These are phyloP conservation scores for Chrysoporthe austroafricana DNA, from an alignment of 2,329 filamentous ascomycete species.

Conservation along the genomic window DNA sequence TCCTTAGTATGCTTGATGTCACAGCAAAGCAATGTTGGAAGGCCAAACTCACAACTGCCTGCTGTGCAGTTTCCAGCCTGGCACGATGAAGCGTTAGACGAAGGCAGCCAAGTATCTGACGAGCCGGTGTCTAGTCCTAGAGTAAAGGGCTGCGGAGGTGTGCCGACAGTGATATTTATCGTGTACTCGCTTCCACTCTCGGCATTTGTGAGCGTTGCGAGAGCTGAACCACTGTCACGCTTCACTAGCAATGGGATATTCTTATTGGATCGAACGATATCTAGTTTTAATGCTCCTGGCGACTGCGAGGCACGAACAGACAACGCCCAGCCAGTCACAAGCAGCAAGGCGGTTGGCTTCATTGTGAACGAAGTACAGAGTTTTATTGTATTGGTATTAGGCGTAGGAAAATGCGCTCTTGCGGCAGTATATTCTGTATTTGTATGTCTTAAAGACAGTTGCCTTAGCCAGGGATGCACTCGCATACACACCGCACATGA, in stretches of 20 bases:
- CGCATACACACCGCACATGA: too few relatives aligned
- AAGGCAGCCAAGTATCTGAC: constrained; percentile 66
- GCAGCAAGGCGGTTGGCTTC: background rate
- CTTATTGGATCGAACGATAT: background rate
- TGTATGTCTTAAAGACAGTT: too few relatives aligned
- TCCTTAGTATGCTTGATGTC: constrained; percentile 5
- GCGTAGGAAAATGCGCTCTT: too few relatives aligned
- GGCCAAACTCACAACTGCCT: constrained; percentile 49
- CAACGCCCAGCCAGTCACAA: background rate
- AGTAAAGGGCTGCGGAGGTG: constrained; percentile 57
- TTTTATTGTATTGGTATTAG: background rate
- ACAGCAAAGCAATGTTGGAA: constrained; percentile 32
- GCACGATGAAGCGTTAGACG: constrained; percentile 45
- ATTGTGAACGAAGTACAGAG: background rate
- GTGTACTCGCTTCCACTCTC: background rate
- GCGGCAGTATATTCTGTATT: too few relatives aligned
- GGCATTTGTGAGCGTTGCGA: background rate
- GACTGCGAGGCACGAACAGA: background rate
- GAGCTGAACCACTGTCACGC: background rate
- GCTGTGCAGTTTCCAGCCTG: constrained; percentile 42
- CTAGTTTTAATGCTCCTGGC: background rate
- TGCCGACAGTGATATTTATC: constrained; percentile 49
- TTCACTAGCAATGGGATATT: background rate
- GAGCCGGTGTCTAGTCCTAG: constrained; percentile 68
- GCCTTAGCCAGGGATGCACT: too few relatives aligned